phyloP scores from a whole-genome alignment of 345 rosid species.

The Salix arbutifolia region DNA sequence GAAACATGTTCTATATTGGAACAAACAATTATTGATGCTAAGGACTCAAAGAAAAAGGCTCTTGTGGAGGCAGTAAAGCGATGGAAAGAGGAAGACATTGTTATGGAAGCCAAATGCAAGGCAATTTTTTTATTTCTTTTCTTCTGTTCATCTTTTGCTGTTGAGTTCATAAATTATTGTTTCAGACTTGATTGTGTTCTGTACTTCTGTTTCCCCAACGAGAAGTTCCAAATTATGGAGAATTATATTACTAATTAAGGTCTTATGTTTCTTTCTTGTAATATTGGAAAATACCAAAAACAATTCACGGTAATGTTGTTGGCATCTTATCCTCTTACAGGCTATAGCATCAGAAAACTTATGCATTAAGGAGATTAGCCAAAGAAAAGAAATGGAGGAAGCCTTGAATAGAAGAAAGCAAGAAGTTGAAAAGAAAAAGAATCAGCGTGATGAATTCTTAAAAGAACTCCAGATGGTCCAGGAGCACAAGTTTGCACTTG shows the following conservation, averaged over 20 bases:
- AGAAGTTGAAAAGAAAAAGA: conserved; percentile 44
- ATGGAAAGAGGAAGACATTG: conserved; percentile 64
- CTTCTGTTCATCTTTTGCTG: conserved; percentile 5
- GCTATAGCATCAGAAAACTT: conserved; percentile 59
- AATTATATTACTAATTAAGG: neutral
- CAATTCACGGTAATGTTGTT: neutral
- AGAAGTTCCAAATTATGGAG: neutral
- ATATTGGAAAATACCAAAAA: no score
- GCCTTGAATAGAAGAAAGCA: conserved; percentile 43
- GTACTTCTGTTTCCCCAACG: no score
- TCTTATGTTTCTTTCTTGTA: no score
- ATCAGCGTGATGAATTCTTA: conserved; percentile 37
- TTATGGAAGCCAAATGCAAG: conserved; percentile 70
- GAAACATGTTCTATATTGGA: conserved; percentile 37
- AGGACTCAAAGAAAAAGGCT: conserved; percentile 36
- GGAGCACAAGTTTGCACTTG: conserved; percentile 45
- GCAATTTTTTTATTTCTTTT: conserved; percentile 24
- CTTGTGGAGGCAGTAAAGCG: conserved; percentile 42
- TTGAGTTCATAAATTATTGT: neutral
- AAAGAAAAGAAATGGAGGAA: conserved; percentile 61
- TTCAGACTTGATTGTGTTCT: neutral
- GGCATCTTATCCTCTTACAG: conserved; percentile 36
- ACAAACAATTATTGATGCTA: conserved; percentile 33
- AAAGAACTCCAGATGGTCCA: conserved; percentile 49
- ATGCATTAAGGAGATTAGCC: conserved; percentile 52